Evolutionary conservation across 768 basidiomycete species (phyloP).

Genomic region (Boletus barrowsii): DNA sequence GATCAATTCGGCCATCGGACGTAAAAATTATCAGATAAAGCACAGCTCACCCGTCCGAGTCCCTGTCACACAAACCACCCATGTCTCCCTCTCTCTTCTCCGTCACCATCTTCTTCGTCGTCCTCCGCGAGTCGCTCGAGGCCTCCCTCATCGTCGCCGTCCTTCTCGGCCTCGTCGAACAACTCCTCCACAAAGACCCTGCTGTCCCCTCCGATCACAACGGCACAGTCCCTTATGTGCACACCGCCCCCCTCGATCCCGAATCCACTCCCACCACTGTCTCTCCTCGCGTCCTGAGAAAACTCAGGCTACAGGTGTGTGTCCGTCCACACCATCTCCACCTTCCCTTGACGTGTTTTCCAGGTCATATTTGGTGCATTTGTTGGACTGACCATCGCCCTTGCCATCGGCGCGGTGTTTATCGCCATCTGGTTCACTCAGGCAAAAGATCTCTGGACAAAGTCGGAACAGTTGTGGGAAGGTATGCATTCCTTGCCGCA

Average conservation of each 20-base stretch:
- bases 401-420: slow-evolving; percentile 87
- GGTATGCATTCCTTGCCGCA: slow-evolving; percentile 39
- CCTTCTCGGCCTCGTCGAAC: slow-evolving; percentile 85
- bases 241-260: slow-evolving; percentile 2
- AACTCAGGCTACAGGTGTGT: slow-evolving; percentile 64
- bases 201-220: background rate
- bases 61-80: background rate
- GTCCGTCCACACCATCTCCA: background rate
- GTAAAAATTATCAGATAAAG: background rate
- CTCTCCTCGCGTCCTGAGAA: slow-evolving; percentile 51
- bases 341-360: background rate
- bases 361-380: slow-evolving; percentile 74
- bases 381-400: slow-evolving; percentile 69
- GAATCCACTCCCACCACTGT: slow-evolving; percentile 23
- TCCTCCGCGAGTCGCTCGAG: slow-evolving; percentile 93
- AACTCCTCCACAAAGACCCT: slow-evolving; percentile 51
- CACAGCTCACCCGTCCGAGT: too few relatives aligned
- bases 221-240: too few relatives aligned
- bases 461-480: slow-evolving; percentile 91
- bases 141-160: slow-evolving; percentile 91
- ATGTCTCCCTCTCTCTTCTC: slow-evolving; percentile 55
- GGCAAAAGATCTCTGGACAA: slow-evolving; percentile 77
- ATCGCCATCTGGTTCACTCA: slow-evolving; percentile 96
- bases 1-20: background rate
- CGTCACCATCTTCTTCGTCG: slow-evolving; percentile 93